A percentile compares a stretch with the other conserved stretches of the same genome.
Evolutionary conservation across 495 filamentous ascomycete genomes (phyloP).

Genomic region (Sphaerosporella brunnea): DNA sequence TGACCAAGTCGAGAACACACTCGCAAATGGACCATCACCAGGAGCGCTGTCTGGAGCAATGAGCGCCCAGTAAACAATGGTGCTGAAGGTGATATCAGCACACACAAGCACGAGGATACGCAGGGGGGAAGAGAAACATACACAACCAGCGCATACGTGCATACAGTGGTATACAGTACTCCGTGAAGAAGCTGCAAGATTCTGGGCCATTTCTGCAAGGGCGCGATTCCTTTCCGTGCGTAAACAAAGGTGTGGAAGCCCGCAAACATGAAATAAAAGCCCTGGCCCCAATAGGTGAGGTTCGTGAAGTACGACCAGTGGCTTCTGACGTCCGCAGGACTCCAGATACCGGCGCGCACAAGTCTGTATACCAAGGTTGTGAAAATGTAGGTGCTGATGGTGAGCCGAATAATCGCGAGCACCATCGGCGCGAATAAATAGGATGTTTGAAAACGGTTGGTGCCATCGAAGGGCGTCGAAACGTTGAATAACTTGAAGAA

Average conservation of each 20-base stretch:
- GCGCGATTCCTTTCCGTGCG: conserved; percentile 34
- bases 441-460: conserved; percentile 53
- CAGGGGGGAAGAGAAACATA: background rate
- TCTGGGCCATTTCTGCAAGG: conserved; percentile 43
- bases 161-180: conserved; percentile 46
- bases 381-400: conserved; percentile 55
- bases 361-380: conserved; percentile 50
- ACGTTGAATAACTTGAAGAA: conserved; percentile 7
- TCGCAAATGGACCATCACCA: conserved; percentile 35
- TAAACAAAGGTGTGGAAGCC: conserved; percentile 51
- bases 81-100: conserved; percentile 7
- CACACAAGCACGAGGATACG: background rate
- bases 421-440: conserved; percentile 51
- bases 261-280: conserved; percentile 53
- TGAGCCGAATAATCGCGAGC: conserved; percentile 40
- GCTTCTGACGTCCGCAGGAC: conserved; percentile 28
- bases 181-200: conserved; percentile 46
- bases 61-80: conserved; percentile 44
- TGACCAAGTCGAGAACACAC: conserved; percentile 40
- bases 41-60: too few relatives aligned
- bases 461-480: conserved; percentile 33
- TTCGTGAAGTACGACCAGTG: conserved; percentile 68
- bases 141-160: conserved; percentile 18
- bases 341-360: conserved; percentile 29
- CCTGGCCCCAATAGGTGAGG: conserved; percentile 61